These are phyloP conservation scores for Emiliania huxleyi DNA, from an alignment of 78 protist genomes.

Conservation along the genomic window DNA sequence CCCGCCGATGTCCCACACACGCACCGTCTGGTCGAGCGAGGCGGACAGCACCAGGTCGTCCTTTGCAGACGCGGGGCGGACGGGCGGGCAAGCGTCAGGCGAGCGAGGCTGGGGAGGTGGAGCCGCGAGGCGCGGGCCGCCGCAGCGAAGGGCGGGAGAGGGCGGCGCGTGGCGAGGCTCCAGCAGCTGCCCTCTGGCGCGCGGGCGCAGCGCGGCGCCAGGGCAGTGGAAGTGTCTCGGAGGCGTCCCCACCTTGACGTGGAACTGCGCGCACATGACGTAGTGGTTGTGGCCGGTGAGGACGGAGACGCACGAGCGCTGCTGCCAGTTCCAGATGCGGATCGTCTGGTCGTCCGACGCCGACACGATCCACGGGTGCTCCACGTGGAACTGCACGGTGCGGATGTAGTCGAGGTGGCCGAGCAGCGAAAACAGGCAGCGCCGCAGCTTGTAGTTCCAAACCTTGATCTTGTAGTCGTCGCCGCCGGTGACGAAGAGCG, in stretches of 20 bases:
- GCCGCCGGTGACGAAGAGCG: slow-evolving; percentile 98
- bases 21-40: slow-evolving; percentile 96
- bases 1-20: slow-evolving; percentile 97
- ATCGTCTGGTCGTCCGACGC: slow-evolving; percentile 97
- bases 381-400: slow-evolving; percentile 93
- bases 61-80: too few species aligned
- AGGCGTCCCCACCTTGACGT: too few species aligned
- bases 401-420: slow-evolving; percentile 98
- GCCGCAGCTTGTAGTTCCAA: slow-evolving; percentile 97
- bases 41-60: slow-evolving; percentile 94
- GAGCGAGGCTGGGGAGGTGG: too few species aligned
- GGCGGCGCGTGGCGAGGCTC: too few species aligned
- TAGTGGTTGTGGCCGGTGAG: slow-evolving; percentile 99
- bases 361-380: slow-evolving; percentile 95
- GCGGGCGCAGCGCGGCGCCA: too few species aligned
- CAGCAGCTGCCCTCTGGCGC: too few species aligned
- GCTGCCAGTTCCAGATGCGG: slow-evolving; percentile 99
- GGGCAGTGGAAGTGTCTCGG: too few species aligned
- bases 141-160: too few species aligned
- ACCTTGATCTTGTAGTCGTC: slow-evolving; percentile 98
- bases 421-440: slow-evolving; percentile 91
- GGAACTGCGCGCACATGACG: slow-evolving; percentile 98
- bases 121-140: too few species aligned
- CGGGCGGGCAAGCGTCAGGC: too few species aligned
- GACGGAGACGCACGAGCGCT: slow-evolving; percentile 83